These are phyloP conservation scores for Boletellus emodensis DNA, from an alignment of 768 basidiomycete species.

Conservation along the genomic window DNA sequence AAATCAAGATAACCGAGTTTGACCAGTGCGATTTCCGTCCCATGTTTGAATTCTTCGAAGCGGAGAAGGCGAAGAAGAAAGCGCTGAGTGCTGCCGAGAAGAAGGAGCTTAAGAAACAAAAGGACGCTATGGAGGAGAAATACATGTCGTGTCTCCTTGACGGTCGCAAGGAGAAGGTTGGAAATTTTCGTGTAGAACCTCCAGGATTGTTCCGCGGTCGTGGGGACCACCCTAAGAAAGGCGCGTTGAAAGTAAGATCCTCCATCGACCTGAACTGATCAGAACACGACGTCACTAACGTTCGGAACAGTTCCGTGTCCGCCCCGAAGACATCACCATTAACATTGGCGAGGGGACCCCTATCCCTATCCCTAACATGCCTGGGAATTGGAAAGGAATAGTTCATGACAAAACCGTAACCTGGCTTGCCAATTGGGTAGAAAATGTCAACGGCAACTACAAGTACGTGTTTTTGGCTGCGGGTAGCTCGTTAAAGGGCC, in stretches of 20 bases:
- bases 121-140: constrained; percentile 78
- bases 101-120: constrained; percentile 83
- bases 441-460: constrained; percentile 92
- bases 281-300: constrained; percentile 4
- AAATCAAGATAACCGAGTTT: constrained; percentile 69
- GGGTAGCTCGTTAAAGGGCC: constrained; percentile 96
- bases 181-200: constrained; percentile 97
- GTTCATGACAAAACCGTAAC: constrained; percentile 95
- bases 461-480: constrained; percentile 99
- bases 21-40: constrained; percentile 89
- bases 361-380: constrained; percentile 83
- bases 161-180: constrained; percentile 96
- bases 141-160: constrained; percentile 88
- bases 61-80: constrained; percentile 92
- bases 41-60: constrained; percentile 90
- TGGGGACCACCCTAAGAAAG: constrained; percentile 98
- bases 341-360: constrained; percentile 81
- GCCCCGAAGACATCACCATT: constrained; percentile 92
- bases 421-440: constrained; percentile 98
- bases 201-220: constrained; percentile 98
- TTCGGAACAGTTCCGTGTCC: constrained; percentile 65
- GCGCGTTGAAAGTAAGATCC: constrained; percentile 76
- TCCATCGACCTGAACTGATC: neutral
- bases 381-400: constrained; percentile 87
- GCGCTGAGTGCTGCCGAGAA: constrained; percentile 80